Evolutionary conservation across 164 flowering plant genomes (phyloP), one percentile per base, ranked within the genome.

Genomic region (Tetrastigma voinierianum): DNA sequence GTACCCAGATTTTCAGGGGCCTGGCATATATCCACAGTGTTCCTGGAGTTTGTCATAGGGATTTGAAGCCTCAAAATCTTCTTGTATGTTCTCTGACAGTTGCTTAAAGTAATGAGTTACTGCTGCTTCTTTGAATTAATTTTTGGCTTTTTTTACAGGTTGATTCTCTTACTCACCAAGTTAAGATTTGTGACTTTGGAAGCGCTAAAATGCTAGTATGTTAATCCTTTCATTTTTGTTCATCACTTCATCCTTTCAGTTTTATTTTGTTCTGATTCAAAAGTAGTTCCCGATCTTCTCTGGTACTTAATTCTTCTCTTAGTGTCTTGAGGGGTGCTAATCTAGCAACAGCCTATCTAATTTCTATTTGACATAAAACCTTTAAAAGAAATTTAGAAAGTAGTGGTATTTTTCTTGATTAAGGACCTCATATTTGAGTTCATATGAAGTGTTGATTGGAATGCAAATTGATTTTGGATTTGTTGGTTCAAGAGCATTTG

Each of bases 1-100:
- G n/a, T n/a, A n/a, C n/a, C n/a, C 81, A 88, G 93, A 84, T 88
- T 51, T 88, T 84, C 64, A 75, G 86, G 54, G 90, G 88, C n/a
- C n/a, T n/a, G n/a, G n/a, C n/a, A n/a, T 86, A 88, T 53, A 77
- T 85, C n/a, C 90, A 88, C 46, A 67, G 74, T 19, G 78, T 79
- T 61, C 78, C 83, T 72, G 87, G n/a, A 56, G 89, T 89, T 51
- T 86, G 91, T 58, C 91, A 89, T 46, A 73, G 91, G n/a, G 91
- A 89, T 71, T 77, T 87, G 65, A 89, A 85, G 78, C 90, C 91
- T 48, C 94, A 89, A 70, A 89, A 85, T 71, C 71, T 89, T 25
- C 52, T 89, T 84, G 93, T 88, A 82, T 65, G 79, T 56, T 66
- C 24, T 7, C 43, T 40, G 15, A 19, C 7, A 64, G 9, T 10